Conservation (phyloP, 257 asterid genomes). For the Nicotiana undulata region DNA sequence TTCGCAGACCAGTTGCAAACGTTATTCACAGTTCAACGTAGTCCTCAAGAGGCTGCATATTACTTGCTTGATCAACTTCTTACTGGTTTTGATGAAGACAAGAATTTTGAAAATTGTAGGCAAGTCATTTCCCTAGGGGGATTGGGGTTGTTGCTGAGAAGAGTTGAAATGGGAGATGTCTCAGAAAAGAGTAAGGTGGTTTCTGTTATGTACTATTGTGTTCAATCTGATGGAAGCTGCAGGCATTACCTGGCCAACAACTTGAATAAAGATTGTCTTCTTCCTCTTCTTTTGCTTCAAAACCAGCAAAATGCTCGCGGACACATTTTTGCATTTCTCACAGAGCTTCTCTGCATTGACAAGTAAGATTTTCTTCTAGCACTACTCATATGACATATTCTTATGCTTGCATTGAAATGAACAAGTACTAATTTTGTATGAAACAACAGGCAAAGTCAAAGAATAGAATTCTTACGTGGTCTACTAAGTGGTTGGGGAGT, state of each 20-base stretch:
- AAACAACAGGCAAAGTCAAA: conserved; percentile 39
- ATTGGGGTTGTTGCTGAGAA: conserved; percentile 44
- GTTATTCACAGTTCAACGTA: conserved; percentile 42
- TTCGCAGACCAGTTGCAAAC: conserved; percentile 65
- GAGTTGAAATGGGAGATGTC: conserved; percentile 52
- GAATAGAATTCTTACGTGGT: conserved; percentile 34
- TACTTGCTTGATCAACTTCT: conserved; percentile 58
- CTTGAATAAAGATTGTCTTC: conserved; percentile 34
- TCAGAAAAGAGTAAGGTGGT: conserved; percentile 50
- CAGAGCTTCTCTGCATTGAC: conserved; percentile 58
- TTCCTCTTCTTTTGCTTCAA: conserved; percentile 34
- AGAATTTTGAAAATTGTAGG: conserved; percentile 50
- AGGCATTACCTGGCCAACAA: conserved; percentile 54
- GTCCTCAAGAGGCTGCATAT: conserved; percentile 65
- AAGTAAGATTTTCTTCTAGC: conserved; percentile 29
- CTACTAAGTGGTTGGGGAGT: conserved; percentile 50
- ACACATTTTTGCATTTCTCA: conserved; percentile 44
- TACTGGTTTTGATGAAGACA: conserved; percentile 52
- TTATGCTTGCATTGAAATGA: not conserved
- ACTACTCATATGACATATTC: not conserved
- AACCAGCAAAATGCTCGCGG: conserved; percentile 19
- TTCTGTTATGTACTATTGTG: conserved; percentile 38
- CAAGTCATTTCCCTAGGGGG: conserved; percentile 67
- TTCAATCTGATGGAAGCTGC: conserved; percentile 66
- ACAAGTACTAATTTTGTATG: not conserved